Base-by-base conservation (phyloP, 169 alveolate species). In the Plasmodium knowlesi region DNA sequence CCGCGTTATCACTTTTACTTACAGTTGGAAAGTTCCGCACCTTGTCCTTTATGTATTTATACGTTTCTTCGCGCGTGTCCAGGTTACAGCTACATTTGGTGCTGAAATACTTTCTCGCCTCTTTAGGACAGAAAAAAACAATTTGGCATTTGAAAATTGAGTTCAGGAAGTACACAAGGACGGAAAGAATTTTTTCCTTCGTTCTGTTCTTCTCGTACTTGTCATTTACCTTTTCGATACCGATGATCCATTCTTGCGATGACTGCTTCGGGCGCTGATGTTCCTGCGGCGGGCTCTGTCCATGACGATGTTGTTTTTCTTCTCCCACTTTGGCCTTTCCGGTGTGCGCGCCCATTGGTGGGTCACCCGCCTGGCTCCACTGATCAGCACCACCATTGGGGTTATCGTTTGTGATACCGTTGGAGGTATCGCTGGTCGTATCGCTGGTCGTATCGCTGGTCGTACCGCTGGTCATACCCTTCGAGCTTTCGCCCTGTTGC, bases 81-180 rank as follows among this genome's bases (percentile, higher is more conserved):
- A 89, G 79, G 32, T n/a, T 39, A 50, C 34, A 43, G 25, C 79
- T 79, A 54, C 94, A 89, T 89, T 89, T 89, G 12, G 39, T 89
- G 34, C 94, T 79, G 72, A 89, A 79, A 71, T 80, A 80, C 19
- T 89, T 89, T 46, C 94, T 30, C n/a, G 94, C 94, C 61, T 89
- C 94, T 78, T 89, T 89, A 12, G 94, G 94, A 39, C 94, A 89
- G 70, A 89, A 89, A 79, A 79, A 89, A n/a, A 89, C 0, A 78
- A 89, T 89, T 80, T 80, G 61, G 82, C 94, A 89, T 6, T 89
- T 14, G 72, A 89, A 89, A 57, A 89, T 89, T 19, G 94, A 89
- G n/a, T 46, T 84, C 19, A 89, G 46, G 71, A 89, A 89, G 46
- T 89, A 89, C 41, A 80, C 94, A 12, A 89, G 43, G 10, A 89